Conservation (phyloP, 2,329 filamentous ascomycete species). For the Colletotrichum tamarilloi region DNA sequence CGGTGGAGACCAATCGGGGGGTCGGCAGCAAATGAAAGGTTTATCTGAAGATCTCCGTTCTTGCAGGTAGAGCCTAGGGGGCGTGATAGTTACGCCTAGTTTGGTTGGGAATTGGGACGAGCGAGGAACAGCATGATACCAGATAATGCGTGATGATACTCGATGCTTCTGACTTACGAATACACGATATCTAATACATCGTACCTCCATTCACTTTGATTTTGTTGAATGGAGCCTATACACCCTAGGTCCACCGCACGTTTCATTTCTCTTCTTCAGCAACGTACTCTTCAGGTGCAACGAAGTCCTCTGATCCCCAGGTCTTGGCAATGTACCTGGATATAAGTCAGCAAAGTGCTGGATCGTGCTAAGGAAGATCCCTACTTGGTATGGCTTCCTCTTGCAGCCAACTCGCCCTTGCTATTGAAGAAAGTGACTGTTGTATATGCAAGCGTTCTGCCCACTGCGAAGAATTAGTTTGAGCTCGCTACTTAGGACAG, state of each 20-base stretch:
- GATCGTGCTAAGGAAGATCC: no score
- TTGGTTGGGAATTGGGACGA: neutral
- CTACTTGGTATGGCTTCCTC: constrained; percentile 77
- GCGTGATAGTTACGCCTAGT: neutral
- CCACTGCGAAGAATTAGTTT: constrained; percentile 55
- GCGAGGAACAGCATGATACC: neutral
- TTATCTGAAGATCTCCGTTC: no score
- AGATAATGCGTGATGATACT: neutral
- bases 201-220: neutral
- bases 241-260: neutral
- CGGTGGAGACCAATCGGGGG: neutral
- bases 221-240: neutral
- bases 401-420: constrained; percentile 68
- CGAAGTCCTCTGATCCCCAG: constrained; percentile 48
- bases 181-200: neutral
- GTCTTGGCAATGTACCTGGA: constrained; percentile 56
- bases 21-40: no score
- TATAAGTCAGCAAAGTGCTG: neutral
- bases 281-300: constrained; percentile 47
- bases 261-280: constrained; percentile 43
- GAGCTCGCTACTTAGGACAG: accelerated
- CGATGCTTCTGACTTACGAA: neutral
- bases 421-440: constrained; percentile 68
- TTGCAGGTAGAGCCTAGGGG: no score
- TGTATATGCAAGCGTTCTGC: constrained; percentile 73